phyloP scores from a whole-genome alignment of 805 yeast species.

The Yamadazyma sp. region DNA sequence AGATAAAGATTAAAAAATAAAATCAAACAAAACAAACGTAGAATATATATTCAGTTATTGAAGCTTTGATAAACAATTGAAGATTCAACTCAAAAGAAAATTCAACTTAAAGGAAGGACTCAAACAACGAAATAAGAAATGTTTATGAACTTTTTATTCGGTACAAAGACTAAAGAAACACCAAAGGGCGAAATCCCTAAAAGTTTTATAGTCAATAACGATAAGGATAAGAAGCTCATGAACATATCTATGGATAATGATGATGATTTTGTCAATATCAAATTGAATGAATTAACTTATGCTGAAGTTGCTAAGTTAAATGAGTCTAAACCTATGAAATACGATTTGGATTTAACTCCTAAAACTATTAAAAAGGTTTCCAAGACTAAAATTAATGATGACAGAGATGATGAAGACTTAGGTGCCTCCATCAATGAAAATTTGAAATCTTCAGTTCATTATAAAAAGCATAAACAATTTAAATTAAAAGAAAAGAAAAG shows the following conservation, averaged over 20 bases:
- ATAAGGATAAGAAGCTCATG: conserved; percentile 22
- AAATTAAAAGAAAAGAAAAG: conserved; percentile 13
- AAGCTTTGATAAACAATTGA: too few relatives aligned
- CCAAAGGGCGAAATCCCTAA: conserved; percentile 21
- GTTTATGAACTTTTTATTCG: too few relatives aligned
- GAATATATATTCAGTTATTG: too few relatives aligned
- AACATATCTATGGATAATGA: conserved; percentile 31
- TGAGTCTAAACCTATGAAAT: conserved; percentile 26
- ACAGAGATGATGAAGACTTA: conserved; percentile 4
- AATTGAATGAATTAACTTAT: conserved; percentile 33
- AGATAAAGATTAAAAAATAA: too few relatives aligned
- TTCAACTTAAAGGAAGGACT: too few relatives aligned
- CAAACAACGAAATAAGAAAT: too few relatives aligned
- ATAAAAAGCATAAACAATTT: conserved; percentile 15
- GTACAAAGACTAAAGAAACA: too few relatives aligned
- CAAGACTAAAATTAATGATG: background rate
- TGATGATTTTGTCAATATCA: conserved; percentile 36
- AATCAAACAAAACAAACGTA: too few relatives aligned
- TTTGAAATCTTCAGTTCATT: conserved; percentile 17
- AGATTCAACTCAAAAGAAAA: too few relatives aligned
- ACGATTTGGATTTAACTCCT: conserved; percentile 15
- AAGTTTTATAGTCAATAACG: conserved; percentile 27
- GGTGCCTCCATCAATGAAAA: conserved; percentile 12
- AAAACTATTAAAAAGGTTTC: background rate
- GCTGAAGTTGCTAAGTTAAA: conserved; percentile 31